Evolutionary conservation across 164 flowering plant genomes (phyloP).

Genomic region (grape (Vitis vinifera)): ASM3070453v1 NC_081812.1:9635501-9636000

Average conservation of each 20-base stretch:
- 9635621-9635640: no score
- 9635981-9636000: constrained; percentile 63
- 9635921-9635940: constrained; percentile 89
- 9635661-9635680: no score
- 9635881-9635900: constrained; percentile 93
- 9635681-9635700: constrained; percentile 56
- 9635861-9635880: constrained; percentile 95
- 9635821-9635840: constrained; percentile 99
- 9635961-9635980: constrained; percentile 79
- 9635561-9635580: no score
- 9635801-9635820: constrained; percentile 71
- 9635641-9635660: no score
- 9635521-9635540: no score
- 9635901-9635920: constrained; percentile 86
- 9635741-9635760: constrained; percentile 82
- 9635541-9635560: no score
- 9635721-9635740: constrained; percentile 95
- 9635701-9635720: constrained; percentile 86
- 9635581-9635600: no score
- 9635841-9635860: constrained; percentile 92
- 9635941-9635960: constrained; percentile 93
- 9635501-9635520: no score
- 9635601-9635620: no score
- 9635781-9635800: constrained; percentile 81
- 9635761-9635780: constrained; percentile 90